These are phyloP conservation scores for Spiraea crenata DNA, from an alignment of 331 rosid species.

Conservation along the genomic window DNA sequence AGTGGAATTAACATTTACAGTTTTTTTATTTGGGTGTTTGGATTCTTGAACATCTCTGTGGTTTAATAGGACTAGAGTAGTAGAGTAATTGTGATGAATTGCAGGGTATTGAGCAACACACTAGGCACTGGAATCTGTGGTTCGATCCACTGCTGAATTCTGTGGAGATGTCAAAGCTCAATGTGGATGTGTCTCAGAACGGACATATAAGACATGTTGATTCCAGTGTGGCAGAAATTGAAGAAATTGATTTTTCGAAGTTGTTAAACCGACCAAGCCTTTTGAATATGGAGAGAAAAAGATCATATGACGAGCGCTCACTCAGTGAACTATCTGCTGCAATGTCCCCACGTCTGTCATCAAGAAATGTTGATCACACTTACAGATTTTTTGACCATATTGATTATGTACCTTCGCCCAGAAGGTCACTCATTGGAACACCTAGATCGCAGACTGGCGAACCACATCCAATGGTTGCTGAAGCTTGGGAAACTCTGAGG, in stretches of 20 bases:
- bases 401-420: slow-evolving; percentile 46
- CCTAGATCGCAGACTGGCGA: slow-evolving; percentile 55
- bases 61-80: neutral
- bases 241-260: slow-evolving; percentile 55
- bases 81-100: neutral
- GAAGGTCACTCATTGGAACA: slow-evolving; percentile 46
- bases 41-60: neutral
- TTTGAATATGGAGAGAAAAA: slow-evolving; percentile 62
- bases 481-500: slow-evolving; percentile 75
- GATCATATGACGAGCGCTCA: slow-evolving; percentile 73
- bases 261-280: slow-evolving; percentile 52
- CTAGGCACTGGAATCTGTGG: neutral
- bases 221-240: slow-evolving; percentile 35
- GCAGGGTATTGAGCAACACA: slow-evolving; percentile 44
- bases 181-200: slow-evolving; percentile 33
- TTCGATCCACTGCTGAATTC: slow-evolving; percentile 7
- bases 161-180: slow-evolving; percentile 28
- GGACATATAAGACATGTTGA: slow-evolving; percentile 38
- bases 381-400: slow-evolving; percentile 40
- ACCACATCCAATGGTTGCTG: slow-evolving; percentile 51
- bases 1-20: neutral
- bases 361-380: slow-evolving; percentile 35
- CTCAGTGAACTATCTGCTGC: slow-evolving; percentile 51
- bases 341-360: slow-evolving; percentile 41
- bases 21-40: neutral